phyloP scores from a whole-genome alignment of 148 eudicot genomes.

The Rhododendron kiyosumense region DNA sequence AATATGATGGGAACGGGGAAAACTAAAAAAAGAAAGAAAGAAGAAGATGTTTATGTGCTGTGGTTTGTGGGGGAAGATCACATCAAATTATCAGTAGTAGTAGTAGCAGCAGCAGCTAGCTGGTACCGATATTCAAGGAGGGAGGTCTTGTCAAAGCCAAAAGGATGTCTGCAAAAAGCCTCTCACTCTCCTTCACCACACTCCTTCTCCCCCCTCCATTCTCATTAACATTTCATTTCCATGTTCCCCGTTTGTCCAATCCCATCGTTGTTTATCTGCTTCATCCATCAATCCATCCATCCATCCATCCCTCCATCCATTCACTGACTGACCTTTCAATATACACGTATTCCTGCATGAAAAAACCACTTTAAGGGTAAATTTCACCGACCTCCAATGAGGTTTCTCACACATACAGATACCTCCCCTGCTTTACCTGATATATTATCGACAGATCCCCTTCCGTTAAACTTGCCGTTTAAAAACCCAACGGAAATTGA shows the following conservation, averaged over 20 bases:
- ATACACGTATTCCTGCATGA: no score
- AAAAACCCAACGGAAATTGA: no score
- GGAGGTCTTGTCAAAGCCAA: background rate
- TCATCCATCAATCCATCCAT: background rate
- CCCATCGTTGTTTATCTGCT: background rate
- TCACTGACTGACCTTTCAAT: background rate
- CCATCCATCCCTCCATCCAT: background rate
- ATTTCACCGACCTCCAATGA: no score
- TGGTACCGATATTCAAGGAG: background rate
- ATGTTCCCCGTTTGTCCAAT: background rate
- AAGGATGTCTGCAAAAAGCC: background rate
- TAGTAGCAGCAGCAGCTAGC: background rate
- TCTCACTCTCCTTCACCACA: background rate
- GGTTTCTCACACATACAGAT: no score
- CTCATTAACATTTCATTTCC: background rate
- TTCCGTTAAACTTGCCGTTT: no score
- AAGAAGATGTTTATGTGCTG: background rate
- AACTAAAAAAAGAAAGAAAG: background rate
- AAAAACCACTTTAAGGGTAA: no score
- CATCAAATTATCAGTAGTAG: background rate
- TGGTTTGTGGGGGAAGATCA: background rate
- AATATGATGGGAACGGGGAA: background rate
- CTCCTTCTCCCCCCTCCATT: background rate
- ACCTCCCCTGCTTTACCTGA: no score
- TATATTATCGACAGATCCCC: no score